phyloP scores from a whole-genome alignment of 306 rosid species.

The Chamaecrista fasciculata region DNA sequence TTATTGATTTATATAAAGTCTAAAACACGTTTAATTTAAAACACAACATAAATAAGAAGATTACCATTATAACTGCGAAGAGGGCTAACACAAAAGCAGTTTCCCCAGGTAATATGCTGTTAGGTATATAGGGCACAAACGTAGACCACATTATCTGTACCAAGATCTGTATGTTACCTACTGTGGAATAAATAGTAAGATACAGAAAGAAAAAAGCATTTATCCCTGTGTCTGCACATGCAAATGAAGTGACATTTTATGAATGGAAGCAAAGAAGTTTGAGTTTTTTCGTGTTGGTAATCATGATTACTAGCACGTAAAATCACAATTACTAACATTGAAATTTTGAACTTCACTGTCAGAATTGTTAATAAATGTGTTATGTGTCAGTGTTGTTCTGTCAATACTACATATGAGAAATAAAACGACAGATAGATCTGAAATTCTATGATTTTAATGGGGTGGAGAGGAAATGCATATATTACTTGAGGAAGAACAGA shows the following conservation, averaged over 20 bases:
- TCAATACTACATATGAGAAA: background rate
- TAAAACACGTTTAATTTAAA: background rate
- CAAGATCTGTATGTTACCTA: constrained; percentile 17
- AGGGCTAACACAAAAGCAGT: constrained; percentile 58
- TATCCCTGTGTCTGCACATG: background rate
- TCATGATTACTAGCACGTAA: too few relatives aligned
- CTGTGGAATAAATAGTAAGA: constrained; percentile 16
- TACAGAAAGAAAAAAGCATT: background rate
- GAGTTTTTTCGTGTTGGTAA: too few relatives aligned
- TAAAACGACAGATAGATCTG: background rate
- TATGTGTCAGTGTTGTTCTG: background rate
- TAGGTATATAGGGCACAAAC: constrained; percentile 83
- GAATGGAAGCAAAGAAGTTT: too few relatives aligned
- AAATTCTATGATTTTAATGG: constrained; percentile 4
- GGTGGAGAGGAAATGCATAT: constrained; percentile 18
- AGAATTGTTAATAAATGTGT: too few relatives aligned
- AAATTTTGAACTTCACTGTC: too few relatives aligned
- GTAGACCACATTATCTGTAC: constrained; percentile 98
- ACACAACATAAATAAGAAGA: constrained; percentile 5
- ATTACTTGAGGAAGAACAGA: constrained; percentile 82
- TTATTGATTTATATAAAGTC: too few relatives aligned
- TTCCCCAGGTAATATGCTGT: constrained; percentile 76
- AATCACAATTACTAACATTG: too few relatives aligned
- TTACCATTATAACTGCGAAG: constrained; percentile 55
- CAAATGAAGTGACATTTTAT: too few relatives aligned